Evolutionary conservation across 352 stramenopile species (phyloP).

Genomic region (Globisporangium takayamanum): DNA sequence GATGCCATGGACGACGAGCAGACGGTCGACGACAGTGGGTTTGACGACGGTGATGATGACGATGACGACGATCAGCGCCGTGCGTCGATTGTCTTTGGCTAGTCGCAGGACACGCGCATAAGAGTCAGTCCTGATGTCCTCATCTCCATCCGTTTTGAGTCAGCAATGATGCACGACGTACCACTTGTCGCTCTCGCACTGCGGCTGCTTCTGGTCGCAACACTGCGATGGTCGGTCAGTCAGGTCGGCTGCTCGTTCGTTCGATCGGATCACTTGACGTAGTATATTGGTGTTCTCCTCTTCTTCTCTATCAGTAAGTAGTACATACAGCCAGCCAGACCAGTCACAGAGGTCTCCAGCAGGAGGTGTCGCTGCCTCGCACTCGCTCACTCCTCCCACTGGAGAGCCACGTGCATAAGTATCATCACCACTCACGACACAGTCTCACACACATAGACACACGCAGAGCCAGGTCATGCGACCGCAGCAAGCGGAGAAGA

Average conservation of each 20-base stretch:
- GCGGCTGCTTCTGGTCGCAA: background rate
- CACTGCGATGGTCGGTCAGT: background rate
- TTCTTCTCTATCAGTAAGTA: background rate
- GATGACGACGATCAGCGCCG: conserved; percentile 14
- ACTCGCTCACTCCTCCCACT: background rate
- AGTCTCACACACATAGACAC: background rate
- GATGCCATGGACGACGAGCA: background rate
- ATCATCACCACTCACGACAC: background rate
- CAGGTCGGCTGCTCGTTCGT: too few relatives aligned
- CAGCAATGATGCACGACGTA: background rate
- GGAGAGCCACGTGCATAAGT: background rate
- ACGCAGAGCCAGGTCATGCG: conserved; percentile 2
- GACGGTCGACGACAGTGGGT: background rate
- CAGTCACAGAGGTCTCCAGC: too few relatives aligned
- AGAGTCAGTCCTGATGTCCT: background rate
- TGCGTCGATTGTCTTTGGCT: conserved; percentile 35
- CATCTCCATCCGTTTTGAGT: background rate
- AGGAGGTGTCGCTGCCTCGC: too few relatives aligned
- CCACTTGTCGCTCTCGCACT: background rate
- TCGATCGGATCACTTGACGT: background rate
- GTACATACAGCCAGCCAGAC: background rate
- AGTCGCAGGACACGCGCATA: conserved; percentile 1
- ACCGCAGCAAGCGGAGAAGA: conserved; percentile 7
- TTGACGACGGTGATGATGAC: conserved; percentile 4
- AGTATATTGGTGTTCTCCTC: background rate